Base-by-base conservation (phyloP, 306 rosid genomes). In the Psophocarpus tetragonolobus region DNA sequence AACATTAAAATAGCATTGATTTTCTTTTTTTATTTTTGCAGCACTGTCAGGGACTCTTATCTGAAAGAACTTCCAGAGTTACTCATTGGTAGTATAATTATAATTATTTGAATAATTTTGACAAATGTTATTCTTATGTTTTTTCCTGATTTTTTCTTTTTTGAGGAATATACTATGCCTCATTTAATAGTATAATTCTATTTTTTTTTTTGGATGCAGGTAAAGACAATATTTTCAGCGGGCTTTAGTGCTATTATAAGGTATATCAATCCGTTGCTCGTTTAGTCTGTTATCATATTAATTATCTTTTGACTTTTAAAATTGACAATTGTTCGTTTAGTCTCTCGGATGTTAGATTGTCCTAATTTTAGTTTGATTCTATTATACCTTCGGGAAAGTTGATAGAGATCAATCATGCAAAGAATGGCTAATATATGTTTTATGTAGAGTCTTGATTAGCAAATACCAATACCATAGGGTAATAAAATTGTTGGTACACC, bases 11-110 rank as follows among this genome's bases (percentile, higher is more conserved):
- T n/a, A n/a, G n/a, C n/a, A 48, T 69, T 47, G 72, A 33, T 58
- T 56, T 36, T 82, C 82, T 51, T 76, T 42, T 54, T 50, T 65
- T 30, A 29, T 47, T 75, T 58, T 75, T 87, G 89, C 92, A 84
- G 91, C 88, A 66, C 77, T 92, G 74, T 61, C 97, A 0, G 97
- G 87, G 14, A 60, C 77, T n/a, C 91, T 90, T 77, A 74, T 92
- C 45, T 89, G 97, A 97, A 90, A 90, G 84, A 90, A 87, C 88
- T 75, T 87, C 36, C 91, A 88, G 86, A 84, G 87, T 44, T 94
- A 87, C 85, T 76, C 89, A 54, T 42, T 89, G 95, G 96, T 92
- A 90, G 11, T 79, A 35, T 70, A 68, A 61, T 58, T 8, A 20
- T n/a, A n/a, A n/a, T n/a, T n/a, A n/a, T n/a, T n/a, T n/a, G n/a